Percentiles rank a stretch among this genome's conserved stretches.
Conservation (phyloP, 108 stramenopile species). For the Skeletonema menzelii region DNA sequence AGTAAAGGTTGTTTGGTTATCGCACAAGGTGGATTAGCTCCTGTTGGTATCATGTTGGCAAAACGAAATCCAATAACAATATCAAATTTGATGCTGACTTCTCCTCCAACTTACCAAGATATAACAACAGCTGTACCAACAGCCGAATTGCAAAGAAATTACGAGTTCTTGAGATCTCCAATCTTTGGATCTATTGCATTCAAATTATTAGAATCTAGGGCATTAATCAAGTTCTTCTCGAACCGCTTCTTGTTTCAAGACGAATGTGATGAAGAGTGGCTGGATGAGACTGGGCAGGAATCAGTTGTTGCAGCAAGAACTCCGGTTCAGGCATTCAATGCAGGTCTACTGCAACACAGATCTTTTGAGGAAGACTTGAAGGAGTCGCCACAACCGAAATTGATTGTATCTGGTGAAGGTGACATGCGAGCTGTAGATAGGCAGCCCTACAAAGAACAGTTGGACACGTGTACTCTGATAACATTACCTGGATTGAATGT, state of each 20-base stretch:
- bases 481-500: conserved; percentile 56
- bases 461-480: conserved; percentile 40
- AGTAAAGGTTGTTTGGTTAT: conserved; percentile 47
- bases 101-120: conserved; percentile 64
- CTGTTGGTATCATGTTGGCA: conserved; percentile 64
- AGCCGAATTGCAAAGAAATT: conserved; percentile 55
- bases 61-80: conserved; percentile 50
- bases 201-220: conserved; percentile 49
- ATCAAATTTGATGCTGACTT: conserved; percentile 47
- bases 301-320: conserved; percentile 32
- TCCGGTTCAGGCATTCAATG: conserved; percentile 68
- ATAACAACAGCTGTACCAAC: conserved; percentile 55
- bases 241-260: conserved; percentile 59
- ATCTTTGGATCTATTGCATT: conserved; percentile 59
- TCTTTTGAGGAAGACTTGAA: conserved; percentile 56
- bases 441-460: conserved; percentile 32
- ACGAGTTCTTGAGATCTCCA: conserved; percentile 51
- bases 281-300: conserved; percentile 48
- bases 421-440: conserved; percentile 45
- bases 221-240: conserved; percentile 65
- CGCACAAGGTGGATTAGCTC: conserved; percentile 64
- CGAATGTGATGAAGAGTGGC: conserved; percentile 55
- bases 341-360: conserved; percentile 61
- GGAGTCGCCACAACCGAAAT: conserved; percentile 36
- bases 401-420: conserved; percentile 55